phyloP scores from a whole-genome alignment of 2,329 filamentous ascomycete genomes.

The Exophiala calicioides region DNA sequence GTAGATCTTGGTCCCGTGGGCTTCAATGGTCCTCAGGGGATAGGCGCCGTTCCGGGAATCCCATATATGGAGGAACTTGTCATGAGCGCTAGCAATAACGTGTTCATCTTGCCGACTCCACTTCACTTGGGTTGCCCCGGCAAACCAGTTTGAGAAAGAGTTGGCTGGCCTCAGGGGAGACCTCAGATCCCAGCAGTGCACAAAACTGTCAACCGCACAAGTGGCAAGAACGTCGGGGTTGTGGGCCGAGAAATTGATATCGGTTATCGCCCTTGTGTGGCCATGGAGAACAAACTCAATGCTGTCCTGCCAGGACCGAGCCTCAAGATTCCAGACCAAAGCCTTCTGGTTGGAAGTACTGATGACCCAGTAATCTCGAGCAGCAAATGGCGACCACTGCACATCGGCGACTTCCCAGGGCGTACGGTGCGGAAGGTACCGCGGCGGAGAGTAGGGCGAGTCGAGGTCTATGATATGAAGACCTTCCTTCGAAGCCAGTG shows the following conservation, averaged over 20 bases:
- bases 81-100: constrained; percentile 86
- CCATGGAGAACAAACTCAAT: constrained; percentile 88
- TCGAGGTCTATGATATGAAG: constrained; percentile 91
- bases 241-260: constrained; percentile 94
- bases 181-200: constrained; percentile 89
- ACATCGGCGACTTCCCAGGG: constrained; percentile 96
- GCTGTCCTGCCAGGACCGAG: constrained; percentile 69
- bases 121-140: constrained; percentile 91
- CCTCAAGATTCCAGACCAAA: constrained; percentile 86
- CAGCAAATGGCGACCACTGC: constrained; percentile 93
- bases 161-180: constrained; percentile 70
- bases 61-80: constrained; percentile 85
- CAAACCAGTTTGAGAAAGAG: constrained; percentile 89
- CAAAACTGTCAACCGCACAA: constrained; percentile 88
- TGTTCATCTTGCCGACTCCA: constrained; percentile 87
- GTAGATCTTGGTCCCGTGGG: constrained; percentile 91
- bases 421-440: constrained; percentile 79
- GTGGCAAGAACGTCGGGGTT: constrained; percentile 87
- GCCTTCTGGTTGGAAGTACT: constrained; percentile 94
- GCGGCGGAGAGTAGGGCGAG: constrained; percentile 81
- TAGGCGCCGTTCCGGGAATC: constrained; percentile 77
- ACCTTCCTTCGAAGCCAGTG: constrained; percentile 83
- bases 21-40: constrained; percentile 80
- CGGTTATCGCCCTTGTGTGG: constrained; percentile 85
- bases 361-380: constrained; percentile 87